These are phyloP conservation scores for Arctostaphylos glauca DNA, from an alignment of 148 eudicot genomes.

Conservation along the genomic window DNA sequence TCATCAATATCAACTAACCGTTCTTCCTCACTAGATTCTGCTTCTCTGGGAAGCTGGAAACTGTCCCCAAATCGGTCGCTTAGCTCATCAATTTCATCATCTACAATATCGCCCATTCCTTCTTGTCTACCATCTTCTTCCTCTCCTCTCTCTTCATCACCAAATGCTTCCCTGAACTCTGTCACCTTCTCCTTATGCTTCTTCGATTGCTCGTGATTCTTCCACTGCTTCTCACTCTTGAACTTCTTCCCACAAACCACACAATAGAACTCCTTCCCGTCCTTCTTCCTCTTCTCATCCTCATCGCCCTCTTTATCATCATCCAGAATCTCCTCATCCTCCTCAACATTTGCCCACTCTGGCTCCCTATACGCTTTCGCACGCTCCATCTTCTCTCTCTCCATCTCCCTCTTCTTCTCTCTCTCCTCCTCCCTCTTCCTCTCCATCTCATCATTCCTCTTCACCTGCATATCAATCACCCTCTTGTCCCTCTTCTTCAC, in stretches of 20 bases:
- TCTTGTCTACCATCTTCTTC: slow-evolving; percentile 27
- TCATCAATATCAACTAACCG: slow-evolving; percentile 28
- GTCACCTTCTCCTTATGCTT: slow-evolving; percentile 95
- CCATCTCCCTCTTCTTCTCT: slow-evolving; percentile 59
- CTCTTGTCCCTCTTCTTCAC: slow-evolving; percentile 98
- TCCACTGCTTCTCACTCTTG: slow-evolving; percentile 96
- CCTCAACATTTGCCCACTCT: slow-evolving; percentile 79
- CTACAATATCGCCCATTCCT: slow-evolving; percentile 22
- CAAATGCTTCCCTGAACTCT: slow-evolving; percentile 66
- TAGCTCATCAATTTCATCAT: slow-evolving; percentile 41
- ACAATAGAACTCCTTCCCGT: slow-evolving; percentile 70
- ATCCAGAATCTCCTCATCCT: slow-evolving; percentile 44
- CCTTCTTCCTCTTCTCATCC: slow-evolving; percentile 41
- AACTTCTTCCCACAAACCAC: slow-evolving; percentile 93
- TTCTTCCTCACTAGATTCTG: slow-evolving; percentile 45
- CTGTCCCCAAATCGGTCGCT: slow-evolving; percentile 37
- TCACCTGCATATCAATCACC: slow-evolving; percentile 88
- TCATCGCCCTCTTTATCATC: slow-evolving; percentile 29
- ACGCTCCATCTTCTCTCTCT: slow-evolving; percentile 68
- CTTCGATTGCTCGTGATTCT: slow-evolving; percentile 92
- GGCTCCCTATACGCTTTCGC: slow-evolving; percentile 68
- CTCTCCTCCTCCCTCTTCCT: slow-evolving; percentile 73
- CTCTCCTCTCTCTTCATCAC: slow-evolving; percentile 46
- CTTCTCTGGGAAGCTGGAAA: slow-evolving; percentile 33
- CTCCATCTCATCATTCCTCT: slow-evolving; percentile 84